Percentiles rank a stretch among this genome's conserved stretches.
phyloP scores from a whole-genome alignment of 139 green algal species.

The Chloropicon primus region DNA sequence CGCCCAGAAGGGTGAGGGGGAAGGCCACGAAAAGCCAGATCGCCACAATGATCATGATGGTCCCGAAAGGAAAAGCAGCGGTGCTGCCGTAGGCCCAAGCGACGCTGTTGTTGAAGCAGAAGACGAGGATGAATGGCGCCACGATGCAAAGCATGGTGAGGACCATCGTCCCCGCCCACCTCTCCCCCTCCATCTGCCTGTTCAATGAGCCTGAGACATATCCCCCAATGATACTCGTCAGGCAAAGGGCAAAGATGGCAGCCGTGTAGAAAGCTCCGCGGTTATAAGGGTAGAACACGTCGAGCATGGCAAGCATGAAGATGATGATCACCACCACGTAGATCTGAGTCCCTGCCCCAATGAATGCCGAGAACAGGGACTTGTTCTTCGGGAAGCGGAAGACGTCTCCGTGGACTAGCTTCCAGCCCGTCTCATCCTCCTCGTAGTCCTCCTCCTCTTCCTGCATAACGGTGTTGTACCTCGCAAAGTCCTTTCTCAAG shows the following conservation, averaged over 20 bases:
- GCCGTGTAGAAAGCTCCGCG: conserved; percentile 30
- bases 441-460: conserved; percentile 25
- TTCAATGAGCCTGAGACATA: conserved; percentile 69
- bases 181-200: conserved; percentile 67
- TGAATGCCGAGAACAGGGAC: conserved; percentile 25
- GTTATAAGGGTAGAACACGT: conserved; percentile 49
- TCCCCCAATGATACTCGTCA: conserved; percentile 50
- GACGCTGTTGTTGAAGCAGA: conserved; percentile 65
- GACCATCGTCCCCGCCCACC: conserved; percentile 52
- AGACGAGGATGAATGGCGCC: conserved; percentile 57
- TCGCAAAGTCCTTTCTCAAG: conserved; percentile 49
- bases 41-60: conserved; percentile 70
- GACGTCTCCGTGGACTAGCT: conserved; percentile 46
- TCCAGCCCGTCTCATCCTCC: conserved; percentile 42
- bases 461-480: conserved; percentile 24
- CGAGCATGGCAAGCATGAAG: conserved; percentile 35
- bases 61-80: conserved; percentile 69
- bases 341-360: conserved; percentile 37
- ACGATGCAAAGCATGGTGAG: conserved; percentile 38
- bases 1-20: conserved; percentile 31
- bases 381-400: conserved; percentile 35
- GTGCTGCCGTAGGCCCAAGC: conserved; percentile 52
- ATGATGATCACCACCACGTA: conserved; percentile 29
- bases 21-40: conserved; percentile 61
- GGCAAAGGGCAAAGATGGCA: conserved; percentile 31